Conservation (phyloP, 2,329 filamentous ascomycete species). For the Xylariaceae sp. region DNA sequence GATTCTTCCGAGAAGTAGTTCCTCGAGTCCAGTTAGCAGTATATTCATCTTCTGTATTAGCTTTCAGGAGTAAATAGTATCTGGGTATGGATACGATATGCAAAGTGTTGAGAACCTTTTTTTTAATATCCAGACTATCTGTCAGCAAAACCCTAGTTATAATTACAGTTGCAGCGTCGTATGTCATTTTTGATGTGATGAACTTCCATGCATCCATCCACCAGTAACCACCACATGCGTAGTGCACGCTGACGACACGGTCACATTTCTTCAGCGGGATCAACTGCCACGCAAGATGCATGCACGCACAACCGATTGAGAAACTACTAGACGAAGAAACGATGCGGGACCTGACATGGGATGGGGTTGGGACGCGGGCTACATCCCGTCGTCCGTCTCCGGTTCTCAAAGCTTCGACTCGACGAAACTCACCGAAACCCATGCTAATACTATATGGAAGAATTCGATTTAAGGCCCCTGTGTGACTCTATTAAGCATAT, state of each 20-base stretch:
- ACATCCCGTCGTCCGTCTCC: conserved; percentile 8
- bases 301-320: neutral
- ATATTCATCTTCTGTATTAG: neutral
- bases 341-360: conserved; percentile 3
- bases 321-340: neutral
- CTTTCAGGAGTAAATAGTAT: neutral
- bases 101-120: neutral
- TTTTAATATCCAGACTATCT: neutral
- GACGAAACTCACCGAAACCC: conserved; percentile 2
- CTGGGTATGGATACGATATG: neutral
- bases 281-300: conserved; percentile 9
- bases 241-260: conserved; percentile 12
- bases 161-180: conserved; percentile 9
- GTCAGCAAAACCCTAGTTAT: neutral
- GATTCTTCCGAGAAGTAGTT: conserved; percentile 17
- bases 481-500: conserved; percentile 1
- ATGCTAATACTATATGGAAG: conserved; percentile 8
- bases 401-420: neutral
- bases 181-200: conserved; percentile 20
- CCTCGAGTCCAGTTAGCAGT: neutral
- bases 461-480: neutral
- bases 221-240: conserved; percentile 12
- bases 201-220: conserved; percentile 12
- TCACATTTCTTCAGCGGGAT: conserved; percentile 20
- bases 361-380: neutral